phyloP scores from a whole-genome alignment of 345 rosid species.

The Eucalyptus leucophloia region DNA sequence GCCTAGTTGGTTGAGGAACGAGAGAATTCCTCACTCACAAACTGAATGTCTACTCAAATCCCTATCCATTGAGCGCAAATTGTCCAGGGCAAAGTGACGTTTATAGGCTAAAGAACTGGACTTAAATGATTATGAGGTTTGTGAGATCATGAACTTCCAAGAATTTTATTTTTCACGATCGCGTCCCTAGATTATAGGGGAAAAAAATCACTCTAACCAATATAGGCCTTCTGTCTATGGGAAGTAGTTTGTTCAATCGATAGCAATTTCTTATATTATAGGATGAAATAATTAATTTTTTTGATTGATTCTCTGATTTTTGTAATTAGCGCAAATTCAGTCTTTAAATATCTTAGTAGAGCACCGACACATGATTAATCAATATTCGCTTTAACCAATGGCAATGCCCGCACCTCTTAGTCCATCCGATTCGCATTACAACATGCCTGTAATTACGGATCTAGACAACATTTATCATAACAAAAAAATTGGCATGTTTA shows the following conservation, averaged over 20 bases:
- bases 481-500: neutral
- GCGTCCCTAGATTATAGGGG: neutral
- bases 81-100: neutral
- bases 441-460: neutral
- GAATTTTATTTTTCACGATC: neutral
- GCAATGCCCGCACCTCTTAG: neutral
- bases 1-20: neutral
- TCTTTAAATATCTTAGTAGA: neutral
- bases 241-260: neutral
- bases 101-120: neutral
- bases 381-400: neutral
- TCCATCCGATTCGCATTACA: neutral
- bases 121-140: neutral
- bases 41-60: neutral
- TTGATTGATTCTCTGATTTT: neutral
- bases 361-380: neutral
- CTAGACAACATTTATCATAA: neutral
- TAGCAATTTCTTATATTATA: neutral
- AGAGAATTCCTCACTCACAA: neutral
- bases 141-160: neutral
- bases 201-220: neutral
- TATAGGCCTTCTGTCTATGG: neutral
- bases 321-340: neutral
- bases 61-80: neutral
- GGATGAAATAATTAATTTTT: neutral